Conservation (phyloP, 2,329 filamentous ascomycete species). For the Torrubiella hemipterigena region DNA sequence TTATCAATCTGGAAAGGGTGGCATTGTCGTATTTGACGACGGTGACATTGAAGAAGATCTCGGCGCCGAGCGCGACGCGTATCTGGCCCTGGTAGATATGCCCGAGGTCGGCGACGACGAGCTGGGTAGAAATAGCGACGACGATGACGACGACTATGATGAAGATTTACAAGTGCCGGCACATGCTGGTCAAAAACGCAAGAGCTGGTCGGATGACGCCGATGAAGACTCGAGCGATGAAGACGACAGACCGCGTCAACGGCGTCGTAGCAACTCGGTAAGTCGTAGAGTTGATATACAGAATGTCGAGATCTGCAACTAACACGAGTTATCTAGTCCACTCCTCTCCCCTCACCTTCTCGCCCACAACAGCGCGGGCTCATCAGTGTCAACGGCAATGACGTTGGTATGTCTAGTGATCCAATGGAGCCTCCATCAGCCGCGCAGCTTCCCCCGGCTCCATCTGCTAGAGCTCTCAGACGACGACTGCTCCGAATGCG, state of each 20-base stretch:
- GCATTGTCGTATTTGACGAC: slow-evolving; percentile 90
- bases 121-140: slow-evolving; percentile 45
- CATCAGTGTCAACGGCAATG: slow-evolving; percentile 38
- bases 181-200: slow-evolving; percentile 56
- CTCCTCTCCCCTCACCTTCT: slow-evolving; percentile 53
- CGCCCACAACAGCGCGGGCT: slow-evolving; percentile 50
- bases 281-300: slow-evolving; percentile 16
- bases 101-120: slow-evolving; percentile 75
- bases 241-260: slow-evolving; percentile 63
- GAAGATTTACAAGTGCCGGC: slow-evolving; percentile 24
- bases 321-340: slow-evolving; percentile 35
- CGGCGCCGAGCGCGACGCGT: slow-evolving; percentile 62
- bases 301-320: not conserved
- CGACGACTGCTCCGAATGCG: slow-evolving; percentile 64
- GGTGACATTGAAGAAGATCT: slow-evolving; percentile 87
- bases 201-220: slow-evolving; percentile 63
- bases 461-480: slow-evolving; percentile 61
- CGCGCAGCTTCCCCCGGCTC: slow-evolving; percentile 45
- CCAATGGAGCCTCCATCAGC: slow-evolving; percentile 42
- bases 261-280: slow-evolving; percentile 82
- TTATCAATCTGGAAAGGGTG: slow-evolving; percentile 71
- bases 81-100: slow-evolving; percentile 79
- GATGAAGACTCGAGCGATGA: slow-evolving; percentile 62
- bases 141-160: slow-evolving; percentile 46
- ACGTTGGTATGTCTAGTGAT: slow-evolving; percentile 34